Conservation (phyloP, 208 protist species). For the Borovskyia barvae region DNA sequence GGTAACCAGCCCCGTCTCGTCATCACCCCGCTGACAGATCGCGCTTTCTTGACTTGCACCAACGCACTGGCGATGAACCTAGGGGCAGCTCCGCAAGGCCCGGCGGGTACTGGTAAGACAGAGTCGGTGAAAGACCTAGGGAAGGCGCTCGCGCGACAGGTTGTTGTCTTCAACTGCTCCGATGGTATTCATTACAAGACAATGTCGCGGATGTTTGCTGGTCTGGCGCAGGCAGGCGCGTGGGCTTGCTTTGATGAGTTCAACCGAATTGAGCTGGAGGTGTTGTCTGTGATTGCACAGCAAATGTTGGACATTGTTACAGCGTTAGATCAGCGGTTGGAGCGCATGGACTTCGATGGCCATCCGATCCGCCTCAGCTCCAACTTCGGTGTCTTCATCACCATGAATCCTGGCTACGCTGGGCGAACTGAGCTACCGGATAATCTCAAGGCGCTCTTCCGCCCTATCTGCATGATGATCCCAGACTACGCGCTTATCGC, state of each 20-base stretch:
- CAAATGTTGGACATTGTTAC: constrained; percentile 96
- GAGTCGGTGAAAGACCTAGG: constrained; percentile 96
- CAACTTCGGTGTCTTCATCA: constrained; percentile 97
- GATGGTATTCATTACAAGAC: constrained; percentile 96
- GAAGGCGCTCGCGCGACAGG: constrained; percentile 88
- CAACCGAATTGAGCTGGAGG: constrained; percentile 96
- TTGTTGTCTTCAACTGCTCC: constrained; percentile 97
- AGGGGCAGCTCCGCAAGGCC: constrained; percentile 93
- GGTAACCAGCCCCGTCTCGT: constrained; percentile 95
- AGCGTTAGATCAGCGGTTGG: constrained; percentile 77
- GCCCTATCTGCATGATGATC: constrained; percentile 97
- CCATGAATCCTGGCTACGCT: constrained; percentile 98
- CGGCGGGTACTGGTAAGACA: constrained; percentile 97
- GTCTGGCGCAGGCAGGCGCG: constrained; percentile 92
- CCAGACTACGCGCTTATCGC: constrained; percentile 97
- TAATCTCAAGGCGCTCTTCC: constrained; percentile 97
- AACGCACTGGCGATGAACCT: constrained; percentile 94
- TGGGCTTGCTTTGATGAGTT: constrained; percentile 98
- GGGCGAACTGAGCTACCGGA: constrained; percentile 97
- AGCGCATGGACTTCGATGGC: constrained; percentile 93
- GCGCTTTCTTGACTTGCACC: constrained; percentile 93
- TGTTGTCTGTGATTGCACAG: constrained; percentile 96
- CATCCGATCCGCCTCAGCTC: constrained; percentile 88
- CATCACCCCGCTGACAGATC: constrained; percentile 97
- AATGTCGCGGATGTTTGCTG: constrained; percentile 96